A percentile compares a stretch with the other conserved stretches of the same genome.
These are phyloP conservation scores for Zizania palustris DNA, from an alignment of 202 grass and related monocot species.

Conservation along the genomic window DNA sequence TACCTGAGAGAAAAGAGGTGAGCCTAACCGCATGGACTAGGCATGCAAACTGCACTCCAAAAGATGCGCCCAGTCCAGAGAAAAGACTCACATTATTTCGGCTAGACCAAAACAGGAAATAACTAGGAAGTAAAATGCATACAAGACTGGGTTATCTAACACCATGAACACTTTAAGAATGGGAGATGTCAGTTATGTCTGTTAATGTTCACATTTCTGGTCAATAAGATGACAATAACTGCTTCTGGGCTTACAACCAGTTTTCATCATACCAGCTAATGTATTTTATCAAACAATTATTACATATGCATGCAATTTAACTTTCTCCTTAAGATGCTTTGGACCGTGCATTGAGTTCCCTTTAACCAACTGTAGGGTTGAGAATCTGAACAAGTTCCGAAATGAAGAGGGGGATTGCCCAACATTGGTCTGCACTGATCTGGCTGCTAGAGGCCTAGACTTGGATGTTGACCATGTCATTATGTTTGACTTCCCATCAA, in stretches of 20 bases:
- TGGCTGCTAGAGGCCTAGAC: slow-evolving; percentile 93
- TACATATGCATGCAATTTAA: not conserved
- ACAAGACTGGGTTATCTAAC: no score
- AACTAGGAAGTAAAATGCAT: no score
- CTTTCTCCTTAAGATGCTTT: not conserved
- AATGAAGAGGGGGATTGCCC: slow-evolving; percentile 97
- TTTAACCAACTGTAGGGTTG: slow-evolving; percentile 65
- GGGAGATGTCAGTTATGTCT: not conserved
- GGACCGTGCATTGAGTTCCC: not conserved
- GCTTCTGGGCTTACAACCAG: not conserved
- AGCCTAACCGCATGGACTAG: no score
- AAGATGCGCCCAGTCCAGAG: no score
- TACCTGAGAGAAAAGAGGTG: no score
- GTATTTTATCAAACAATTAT: slow-evolving; percentile 6
- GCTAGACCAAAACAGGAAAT: no score
- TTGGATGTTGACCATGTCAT: slow-evolving; percentile 98
- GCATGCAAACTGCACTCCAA: no score
- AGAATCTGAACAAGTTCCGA: slow-evolving; percentile 95
- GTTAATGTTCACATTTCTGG: slow-evolving; percentile 7
- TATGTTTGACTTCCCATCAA: slow-evolving; percentile 96
- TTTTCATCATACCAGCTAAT: not conserved
- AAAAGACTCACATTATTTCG: no score
- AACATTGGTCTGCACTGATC: slow-evolving; percentile 91
- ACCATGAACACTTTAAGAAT: not conserved
- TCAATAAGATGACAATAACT: not conserved